Conservation (phyloP, 257 asterid species). For the Datura wrightii region DNA sequence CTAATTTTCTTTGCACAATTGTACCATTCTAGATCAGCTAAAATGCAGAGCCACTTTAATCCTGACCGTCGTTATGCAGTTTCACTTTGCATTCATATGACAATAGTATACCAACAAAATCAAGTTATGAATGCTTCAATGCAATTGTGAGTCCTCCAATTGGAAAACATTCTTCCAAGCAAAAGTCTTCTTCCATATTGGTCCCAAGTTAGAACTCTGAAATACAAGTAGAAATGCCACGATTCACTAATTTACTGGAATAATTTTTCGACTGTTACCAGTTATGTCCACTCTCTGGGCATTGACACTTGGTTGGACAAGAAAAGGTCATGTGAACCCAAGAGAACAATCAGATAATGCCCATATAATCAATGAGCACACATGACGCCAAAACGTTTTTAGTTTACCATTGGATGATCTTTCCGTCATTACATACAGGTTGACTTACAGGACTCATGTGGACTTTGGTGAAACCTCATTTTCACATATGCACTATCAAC, state of each 20-base stretch:
- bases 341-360: neutral
- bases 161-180: constrained; percentile 19
- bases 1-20: constrained; percentile 6
- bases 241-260: neutral
- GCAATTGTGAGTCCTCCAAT: neutral
- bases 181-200: neutral
- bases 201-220: neutral
- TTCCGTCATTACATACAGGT: neutral
- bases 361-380: neutral
- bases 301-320: neutral
- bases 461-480: neutral
- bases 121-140: constrained; percentile 6
- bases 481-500: constrained; percentile 20
- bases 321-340: neutral
- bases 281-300: neutral
- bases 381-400: neutral
- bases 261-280: constrained; percentile 4
- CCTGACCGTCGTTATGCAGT: constrained; percentile 12
- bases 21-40: constrained; percentile 11
- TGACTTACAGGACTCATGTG: neutral
- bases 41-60: constrained; percentile 13
- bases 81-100: neutral
- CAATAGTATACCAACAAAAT: neutral
- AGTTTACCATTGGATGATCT: constrained; percentile 2
- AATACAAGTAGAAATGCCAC: neutral